Conservation (phyloP, 2,329 filamentous ascomycete species). For the Fusarium dimerum region DNA sequence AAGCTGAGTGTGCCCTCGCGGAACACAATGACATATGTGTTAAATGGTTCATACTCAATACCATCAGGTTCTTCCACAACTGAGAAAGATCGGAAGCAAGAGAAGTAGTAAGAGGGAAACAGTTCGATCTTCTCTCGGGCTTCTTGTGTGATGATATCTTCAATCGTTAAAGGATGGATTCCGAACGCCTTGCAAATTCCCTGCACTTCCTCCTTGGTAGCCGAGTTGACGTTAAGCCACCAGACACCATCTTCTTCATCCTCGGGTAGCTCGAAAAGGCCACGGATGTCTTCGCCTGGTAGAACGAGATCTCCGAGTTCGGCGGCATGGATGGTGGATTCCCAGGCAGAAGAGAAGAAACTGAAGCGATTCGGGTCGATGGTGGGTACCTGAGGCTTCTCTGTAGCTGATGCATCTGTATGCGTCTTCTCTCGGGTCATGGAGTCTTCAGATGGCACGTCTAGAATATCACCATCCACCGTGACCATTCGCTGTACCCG, state of each 20-base stretch:
- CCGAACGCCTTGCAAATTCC: conserved; percentile 92
- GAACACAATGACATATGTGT: conserved; percentile 96
- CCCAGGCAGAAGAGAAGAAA: conserved; percentile 94
- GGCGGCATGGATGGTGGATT: conserved; percentile 88
- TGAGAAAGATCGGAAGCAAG: conserved; percentile 93
- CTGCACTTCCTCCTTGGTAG: conserved; percentile 83
- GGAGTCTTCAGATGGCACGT: conserved; percentile 51
- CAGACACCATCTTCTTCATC: conserved; percentile 79
- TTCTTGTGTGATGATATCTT: conserved; percentile 95
- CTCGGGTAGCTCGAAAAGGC: conserved; percentile 73
- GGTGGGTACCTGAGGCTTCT: conserved; percentile 40
- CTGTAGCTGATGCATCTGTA: conserved; percentile 32
- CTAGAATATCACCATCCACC: conserved; percentile 57
- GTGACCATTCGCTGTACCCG: conserved; percentile 45
- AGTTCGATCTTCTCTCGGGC: conserved; percentile 97
- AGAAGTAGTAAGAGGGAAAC: conserved; percentile 97
- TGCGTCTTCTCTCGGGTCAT: conserved; percentile 48
- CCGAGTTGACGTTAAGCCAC: conserved; percentile 95
- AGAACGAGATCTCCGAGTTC: conserved; percentile 87
- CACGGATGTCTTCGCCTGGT: conserved; percentile 85
- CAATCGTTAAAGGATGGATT: conserved; percentile 91
- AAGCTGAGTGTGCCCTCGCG: conserved; percentile 94
- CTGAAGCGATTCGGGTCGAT: conserved; percentile 81
- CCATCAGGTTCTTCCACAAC: conserved; percentile 74
- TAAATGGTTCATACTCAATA: conserved; percentile 89